These are phyloP conservation scores for Geoglossum cookeanum DNA, from an alignment of 2,329 filamentous ascomycete genomes.

Conservation along the genomic window DNA sequence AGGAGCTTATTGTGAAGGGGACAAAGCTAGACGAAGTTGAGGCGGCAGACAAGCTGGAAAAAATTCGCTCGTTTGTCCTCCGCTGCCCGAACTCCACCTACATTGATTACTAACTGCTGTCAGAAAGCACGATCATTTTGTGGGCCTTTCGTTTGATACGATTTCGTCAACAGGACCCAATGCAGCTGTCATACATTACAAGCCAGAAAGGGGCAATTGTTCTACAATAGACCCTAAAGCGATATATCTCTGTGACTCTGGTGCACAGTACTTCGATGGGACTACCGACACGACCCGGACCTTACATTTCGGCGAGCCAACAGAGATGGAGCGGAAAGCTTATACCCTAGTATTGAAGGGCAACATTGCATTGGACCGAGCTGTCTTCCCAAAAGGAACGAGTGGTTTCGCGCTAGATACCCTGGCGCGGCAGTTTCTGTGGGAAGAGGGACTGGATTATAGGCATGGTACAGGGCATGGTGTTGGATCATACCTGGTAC, in stretches of 20 bases:
- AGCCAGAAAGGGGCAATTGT: slow-evolving; percentile 66
- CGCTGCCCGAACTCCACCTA: background rate
- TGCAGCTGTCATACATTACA: slow-evolving; percentile 91
- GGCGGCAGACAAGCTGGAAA: slow-evolving; percentile 79
- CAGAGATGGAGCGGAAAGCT: slow-evolving; percentile 63
- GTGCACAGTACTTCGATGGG: slow-evolving; percentile 87
- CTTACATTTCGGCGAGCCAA: slow-evolving; percentile 74
- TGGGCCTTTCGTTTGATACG: slow-evolving; percentile 82
- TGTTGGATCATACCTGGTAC: slow-evolving; percentile 65
- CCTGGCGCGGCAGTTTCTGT: slow-evolving; percentile 76
- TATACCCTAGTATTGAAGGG: slow-evolving; percentile 94
- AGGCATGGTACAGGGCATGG: slow-evolving; percentile 93
- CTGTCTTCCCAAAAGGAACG: slow-evolving; percentile 85
- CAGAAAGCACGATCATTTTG: slow-evolving; percentile 51
- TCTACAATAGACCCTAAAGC: slow-evolving; percentile 64
- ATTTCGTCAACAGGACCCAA: slow-evolving; percentile 90
- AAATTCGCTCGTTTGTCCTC: slow-evolving; percentile 34
- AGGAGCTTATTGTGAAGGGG: slow-evolving; percentile 60
- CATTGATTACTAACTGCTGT: slow-evolving; percentile 13
- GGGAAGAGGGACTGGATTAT: slow-evolving; percentile 87
- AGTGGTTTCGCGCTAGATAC: slow-evolving; percentile 82
- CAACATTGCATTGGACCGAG: slow-evolving; percentile 70
- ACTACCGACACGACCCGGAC: slow-evolving; percentile 94
- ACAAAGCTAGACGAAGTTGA: slow-evolving; percentile 67
- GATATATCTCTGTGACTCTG: slow-evolving; percentile 91